Base-by-base conservation (phyloP, 306 rosid genomes). In the Prosopis cineraria region DNA sequence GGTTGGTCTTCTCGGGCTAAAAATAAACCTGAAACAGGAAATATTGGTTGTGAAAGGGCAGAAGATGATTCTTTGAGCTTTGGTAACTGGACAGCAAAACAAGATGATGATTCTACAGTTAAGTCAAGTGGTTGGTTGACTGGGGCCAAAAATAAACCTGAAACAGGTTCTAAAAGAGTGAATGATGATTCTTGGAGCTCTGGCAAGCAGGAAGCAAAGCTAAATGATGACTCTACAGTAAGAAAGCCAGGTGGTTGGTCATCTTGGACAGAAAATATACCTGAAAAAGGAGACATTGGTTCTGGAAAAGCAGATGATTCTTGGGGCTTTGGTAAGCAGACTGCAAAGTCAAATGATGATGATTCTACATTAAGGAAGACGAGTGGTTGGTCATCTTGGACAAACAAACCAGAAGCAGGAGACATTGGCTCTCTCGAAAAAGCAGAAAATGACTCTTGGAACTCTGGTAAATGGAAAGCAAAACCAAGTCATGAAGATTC, bases 61-160 rank as follows among this genome's bases (percentile, higher is more conserved):
- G n/a, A 62, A 71, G 50, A 72, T 2, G 74, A 81, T 68, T 81
- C 85, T 33, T 34, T 70, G 81, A 6, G 63, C 10, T n/a, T n/a
- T n/a, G n/a, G n/a, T n/a, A n/a, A n/a, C n/a, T n/a, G n/a, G n/a
- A n/a, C n/a, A n/a, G n/a, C n/a, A n/a, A n/a, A n/a, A 50, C 19
- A 17, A 1, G 5, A n/a, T 50, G 58, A 50, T n/a, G 58, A n/a
- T n/a, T 50, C 58, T 50, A 6, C 25, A 2, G 7, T 50, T 3
- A 50, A n/a, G n/a, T n/a, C n/a, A n/a, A n/a, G n/a, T n/a, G n/a
- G n/a, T n/a, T n/a, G n/a, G n/a, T n/a, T n/a, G n/a, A n/a, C n/a
- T n/a, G n/a, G 36, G 36, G 4, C 36, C 2, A 33, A 33, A 33
- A 33, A 33, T 33, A 33, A 33, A 33, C 36, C 4, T 33, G 36